A percentile compares a stretch with the other conserved stretches of the same genome.
Evolutionary conservation across 176 grass and related monocot genomes (phyloP).

Genomic region (Secale cereale): DNA sequence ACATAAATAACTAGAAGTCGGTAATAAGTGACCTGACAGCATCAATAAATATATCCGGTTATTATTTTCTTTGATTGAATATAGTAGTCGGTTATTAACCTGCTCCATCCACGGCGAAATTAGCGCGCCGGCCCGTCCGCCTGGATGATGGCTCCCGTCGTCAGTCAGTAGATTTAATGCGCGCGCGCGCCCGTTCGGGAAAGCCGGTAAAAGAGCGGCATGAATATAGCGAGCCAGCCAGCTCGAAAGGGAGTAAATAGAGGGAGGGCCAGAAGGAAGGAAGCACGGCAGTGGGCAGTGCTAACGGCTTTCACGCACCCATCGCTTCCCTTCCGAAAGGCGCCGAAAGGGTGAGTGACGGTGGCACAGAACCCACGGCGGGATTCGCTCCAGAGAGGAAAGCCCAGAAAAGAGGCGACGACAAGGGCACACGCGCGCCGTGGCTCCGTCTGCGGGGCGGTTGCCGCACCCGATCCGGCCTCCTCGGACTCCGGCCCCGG

Average conservation of each 20-base stretch:
- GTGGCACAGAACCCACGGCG: not conserved
- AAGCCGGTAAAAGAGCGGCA: not conserved
- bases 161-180: not conserved
- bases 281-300: not conserved
- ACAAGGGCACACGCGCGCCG: not conserved
- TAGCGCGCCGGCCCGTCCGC: too few species aligned
- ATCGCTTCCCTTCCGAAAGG: not conserved
- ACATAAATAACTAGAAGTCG: too few species aligned
- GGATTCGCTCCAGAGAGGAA: not conserved
- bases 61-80: too few species aligned
- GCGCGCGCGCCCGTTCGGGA: not conserved
- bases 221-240: not conserved
- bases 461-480: constrained; percentile 35
- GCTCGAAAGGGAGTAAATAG: not conserved
- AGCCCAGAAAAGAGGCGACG: not conserved
- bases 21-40: too few species aligned
- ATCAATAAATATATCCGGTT: too few species aligned
- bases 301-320: not conserved
- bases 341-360: not conserved
- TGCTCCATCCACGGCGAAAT: too few species aligned
- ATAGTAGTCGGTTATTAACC: too few species aligned
- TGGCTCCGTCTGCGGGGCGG: not conserved
- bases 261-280: not conserved
- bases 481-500: constrained; percentile 10
- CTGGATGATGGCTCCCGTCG: too few species aligned